These are phyloP conservation scores for Leucaena leucocephala DNA, from an alignment of 306 rosid genomes.

Conservation along the genomic window DNA sequence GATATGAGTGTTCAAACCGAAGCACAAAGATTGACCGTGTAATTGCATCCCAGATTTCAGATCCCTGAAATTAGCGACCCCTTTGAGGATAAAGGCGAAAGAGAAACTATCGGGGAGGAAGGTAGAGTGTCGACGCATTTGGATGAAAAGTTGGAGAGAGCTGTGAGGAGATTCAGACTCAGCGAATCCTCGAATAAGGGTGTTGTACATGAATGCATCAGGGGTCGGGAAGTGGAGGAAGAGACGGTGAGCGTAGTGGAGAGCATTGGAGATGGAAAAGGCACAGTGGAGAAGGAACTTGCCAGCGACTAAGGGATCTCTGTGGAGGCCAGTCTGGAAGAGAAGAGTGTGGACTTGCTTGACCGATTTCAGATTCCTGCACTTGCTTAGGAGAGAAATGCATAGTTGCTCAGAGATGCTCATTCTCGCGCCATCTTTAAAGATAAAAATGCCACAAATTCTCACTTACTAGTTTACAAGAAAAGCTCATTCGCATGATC, in stretches of 20 bases:
- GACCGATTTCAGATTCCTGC: conserved; percentile 50
- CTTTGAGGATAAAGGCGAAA: conserved; percentile 75
- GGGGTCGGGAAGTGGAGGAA: conserved; percentile 60
- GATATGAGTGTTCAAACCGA: conserved; percentile 57
- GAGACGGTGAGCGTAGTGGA: conserved; percentile 62
- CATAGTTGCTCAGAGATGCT: conserved; percentile 43
- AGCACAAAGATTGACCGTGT: conserved; percentile 56
- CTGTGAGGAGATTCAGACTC: conserved; percentile 52
- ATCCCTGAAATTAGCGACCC: conserved; percentile 53
- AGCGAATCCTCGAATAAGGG: conserved; percentile 73
- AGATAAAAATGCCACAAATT: background rate
- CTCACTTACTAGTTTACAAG: background rate
- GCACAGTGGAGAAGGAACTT: conserved; percentile 82
- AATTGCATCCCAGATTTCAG: conserved; percentile 58
- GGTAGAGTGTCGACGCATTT: conserved; percentile 52
- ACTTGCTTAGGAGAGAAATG: conserved; percentile 49
- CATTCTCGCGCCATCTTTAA: conserved; percentile 31
- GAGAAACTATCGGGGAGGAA: conserved; percentile 69
- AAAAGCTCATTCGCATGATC: too few relatives aligned
- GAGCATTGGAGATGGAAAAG: conserved; percentile 56
- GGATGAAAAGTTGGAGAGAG: conserved; percentile 54
- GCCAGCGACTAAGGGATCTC: conserved; percentile 56
- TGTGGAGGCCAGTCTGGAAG: conserved; percentile 53
- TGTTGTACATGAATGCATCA: conserved; percentile 88
- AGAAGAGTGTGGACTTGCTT: conserved; percentile 62